phyloP scores from a whole-genome alignment of 1,284 basidiomycete genomes.

The Omphalotus olearius region DNA sequence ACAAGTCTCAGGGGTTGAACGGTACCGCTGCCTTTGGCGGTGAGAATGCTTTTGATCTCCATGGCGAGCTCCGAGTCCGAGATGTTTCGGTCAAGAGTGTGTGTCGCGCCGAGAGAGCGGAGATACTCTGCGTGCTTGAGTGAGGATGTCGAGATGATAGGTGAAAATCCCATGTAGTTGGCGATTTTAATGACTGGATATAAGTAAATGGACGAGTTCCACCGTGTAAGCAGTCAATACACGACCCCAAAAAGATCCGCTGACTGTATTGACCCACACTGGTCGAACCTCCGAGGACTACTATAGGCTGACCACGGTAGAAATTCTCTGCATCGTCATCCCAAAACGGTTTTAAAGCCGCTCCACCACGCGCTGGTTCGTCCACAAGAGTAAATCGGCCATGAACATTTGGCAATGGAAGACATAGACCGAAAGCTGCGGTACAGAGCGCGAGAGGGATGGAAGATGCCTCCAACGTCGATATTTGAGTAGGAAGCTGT shows the following conservation, averaged over 20 bases:
- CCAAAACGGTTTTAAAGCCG: no score
- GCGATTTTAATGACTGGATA: not conserved
- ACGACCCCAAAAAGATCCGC: not conserved
- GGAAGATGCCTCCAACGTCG: constrained; percentile 39
- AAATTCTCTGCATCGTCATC: no score
- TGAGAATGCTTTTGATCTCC: not conserved
- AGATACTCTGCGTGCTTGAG: constrained; percentile 1
- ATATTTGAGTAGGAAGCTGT: constrained; percentile 36
- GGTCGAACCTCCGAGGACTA: not conserved
- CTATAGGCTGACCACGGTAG: not conserved
- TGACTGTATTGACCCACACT: not conserved
- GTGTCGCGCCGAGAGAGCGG: constrained; percentile 1
- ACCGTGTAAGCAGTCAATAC: not conserved
- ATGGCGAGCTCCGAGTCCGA: not conserved
- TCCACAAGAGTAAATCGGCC: no score
- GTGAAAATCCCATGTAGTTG: not conserved
- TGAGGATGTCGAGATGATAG: not conserved
- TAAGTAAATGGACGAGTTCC: no score
- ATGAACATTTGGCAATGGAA: no score
- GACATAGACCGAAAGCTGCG: constrained; percentile 28
- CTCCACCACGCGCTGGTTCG: no score
- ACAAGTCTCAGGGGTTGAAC: constrained; percentile 1
- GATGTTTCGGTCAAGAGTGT: not conserved
- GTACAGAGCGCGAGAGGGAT: constrained; percentile 35
- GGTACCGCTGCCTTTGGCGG: no score